Evolutionary conservation across 768 basidiomycete genomes (phyloP).

Genomic region (Clitopilus hobsonii): DNA sequence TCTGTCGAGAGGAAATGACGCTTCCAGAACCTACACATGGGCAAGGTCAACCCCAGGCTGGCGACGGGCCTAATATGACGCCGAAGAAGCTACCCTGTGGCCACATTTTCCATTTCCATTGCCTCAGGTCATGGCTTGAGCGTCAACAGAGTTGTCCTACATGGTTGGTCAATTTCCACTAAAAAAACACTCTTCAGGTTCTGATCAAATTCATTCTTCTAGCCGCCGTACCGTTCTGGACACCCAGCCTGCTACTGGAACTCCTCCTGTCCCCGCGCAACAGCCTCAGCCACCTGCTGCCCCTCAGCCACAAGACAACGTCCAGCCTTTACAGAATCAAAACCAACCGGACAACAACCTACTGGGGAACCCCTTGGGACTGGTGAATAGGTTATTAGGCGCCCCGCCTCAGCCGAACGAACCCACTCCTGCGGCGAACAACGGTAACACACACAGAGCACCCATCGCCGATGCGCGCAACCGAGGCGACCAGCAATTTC

Average conservation of each 20-base stretch:
- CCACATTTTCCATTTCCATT: conserved; percentile 97
- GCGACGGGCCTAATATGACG: conserved; percentile 85
- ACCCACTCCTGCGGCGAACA: conserved; percentile 22
- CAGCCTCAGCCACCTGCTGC: too few relatives aligned
- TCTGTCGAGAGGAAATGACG: conserved; percentile 95
- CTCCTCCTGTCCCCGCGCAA: conserved; percentile 9
- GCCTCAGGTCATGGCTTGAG: conserved; percentile 95
- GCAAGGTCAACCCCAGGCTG: conserved; percentile 20
- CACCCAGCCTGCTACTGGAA: neutral
- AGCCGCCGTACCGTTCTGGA: conserved; percentile 81
- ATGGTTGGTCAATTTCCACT: conserved; percentile 63
- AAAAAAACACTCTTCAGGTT: too few relatives aligned
- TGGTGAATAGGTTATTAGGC: conserved; percentile 55
- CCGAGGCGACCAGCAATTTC: conserved; percentile 26
- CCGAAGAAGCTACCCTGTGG: conserved; percentile 97
- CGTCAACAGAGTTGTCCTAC: conserved; percentile 99
- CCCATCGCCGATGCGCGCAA: conserved; percentile 29
- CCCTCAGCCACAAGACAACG: conserved; percentile 27
- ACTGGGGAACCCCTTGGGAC: conserved; percentile 45
- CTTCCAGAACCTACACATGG: conserved; percentile 24
- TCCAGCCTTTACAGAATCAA: conserved; percentile 24
- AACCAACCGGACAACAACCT: conserved; percentile 39
- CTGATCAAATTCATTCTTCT: conserved; percentile 5
- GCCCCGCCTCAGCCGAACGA: conserved; percentile 40
- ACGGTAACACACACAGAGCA: conserved; percentile 17